Base-by-base conservation (phyloP, 257 asterid genomes). In the Plantago major region DNA sequence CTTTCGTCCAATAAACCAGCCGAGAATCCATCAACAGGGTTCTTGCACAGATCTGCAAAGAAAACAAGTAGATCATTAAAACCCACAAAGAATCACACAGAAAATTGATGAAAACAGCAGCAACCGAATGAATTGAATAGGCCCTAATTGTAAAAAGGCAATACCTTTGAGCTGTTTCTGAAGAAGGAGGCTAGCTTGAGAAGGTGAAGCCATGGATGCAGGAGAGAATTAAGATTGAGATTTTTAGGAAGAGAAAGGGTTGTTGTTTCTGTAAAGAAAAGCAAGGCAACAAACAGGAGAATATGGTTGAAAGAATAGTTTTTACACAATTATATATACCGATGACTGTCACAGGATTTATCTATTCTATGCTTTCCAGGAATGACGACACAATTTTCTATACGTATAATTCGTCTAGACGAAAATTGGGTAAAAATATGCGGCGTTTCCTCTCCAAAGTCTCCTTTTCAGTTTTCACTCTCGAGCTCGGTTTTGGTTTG, bases 11-110 rank as follows among this genome's bases (percentile, higher is more conserved):
- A 75, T 74, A 93, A 80, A 60, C 99, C 99, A 55, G 99, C 99
- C 66, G 99, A 93, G 71, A 93, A 93, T 57, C 99, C 99, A 70
- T 87, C 99, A 33, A 93, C 99, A 1, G 99, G 99, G 58, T 93
- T 71, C 67, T 81, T 89, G 82, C 83, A 77, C 74, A 91, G 96
- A 88, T 88, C 98, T 91, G 89, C 76, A 78, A 45, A 65, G 15
- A 74, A 77, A 65, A 80, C 68, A 26, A 45, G 44, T 44, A 70
- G 83, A 85, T 79, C 89, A 86, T 75, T 63, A 76, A 70, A 73
- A 58, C 51, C 58, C 45, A 70, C 66, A 58, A 62, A 74, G 54
- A 69, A 15, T 72, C 66, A 58, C 8, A 18, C 53, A 22, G 19
- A 56, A 42, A 63, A 68, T 51, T 57, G 60, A 64, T 40, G 61